Percentiles rank a stretch among this genome's conserved stretches.
Evolutionary conservation across 2,329 filamentous ascomycete species (phyloP).

Genomic region (Fusarium austroafricanum): DNA sequence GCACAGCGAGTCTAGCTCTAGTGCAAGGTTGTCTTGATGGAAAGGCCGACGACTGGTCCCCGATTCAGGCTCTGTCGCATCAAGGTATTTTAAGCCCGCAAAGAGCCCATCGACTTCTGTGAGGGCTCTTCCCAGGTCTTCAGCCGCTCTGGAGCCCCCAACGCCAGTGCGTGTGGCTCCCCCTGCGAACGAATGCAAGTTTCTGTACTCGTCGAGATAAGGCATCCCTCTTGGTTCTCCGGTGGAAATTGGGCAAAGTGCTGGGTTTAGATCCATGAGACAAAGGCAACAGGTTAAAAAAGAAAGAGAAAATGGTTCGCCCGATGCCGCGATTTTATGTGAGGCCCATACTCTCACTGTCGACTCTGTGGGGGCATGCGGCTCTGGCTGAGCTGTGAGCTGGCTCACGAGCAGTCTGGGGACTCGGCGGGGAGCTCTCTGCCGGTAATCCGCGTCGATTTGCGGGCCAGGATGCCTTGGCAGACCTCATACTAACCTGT

Average conservation of each 20-base stretch:
- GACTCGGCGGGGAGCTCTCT: background rate
- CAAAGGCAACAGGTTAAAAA: background rate
- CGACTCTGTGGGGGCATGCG: accelerated
- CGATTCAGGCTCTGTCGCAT: background rate
- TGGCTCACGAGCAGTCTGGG: background rate
- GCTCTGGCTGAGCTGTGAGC: background rate
- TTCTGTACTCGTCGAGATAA: background rate
- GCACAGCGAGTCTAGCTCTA: conserved; percentile 3
- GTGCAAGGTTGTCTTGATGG: background rate
- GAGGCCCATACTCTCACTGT: background rate
- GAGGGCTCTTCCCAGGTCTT: conserved; percentile 8
- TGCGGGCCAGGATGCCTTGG: background rate
- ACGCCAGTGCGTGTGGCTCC: conserved; percentile 6
- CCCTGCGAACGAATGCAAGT: background rate
- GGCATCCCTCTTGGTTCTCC: background rate
- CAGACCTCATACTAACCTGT: background rate
- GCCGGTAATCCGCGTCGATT: background rate
- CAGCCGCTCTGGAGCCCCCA: background rate
- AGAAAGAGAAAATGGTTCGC: background rate
- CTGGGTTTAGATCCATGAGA: background rate
- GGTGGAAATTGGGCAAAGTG: accelerated
- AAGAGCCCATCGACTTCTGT: conserved; percentile 31
- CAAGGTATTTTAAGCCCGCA: conserved; percentile 21
- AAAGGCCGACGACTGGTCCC: accelerated
- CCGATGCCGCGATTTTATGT: background rate